These are phyloP conservation scores for Entomophthora muscae DNA, from an alignment of 371 early-diverging fungal species.

Conservation along the genomic window DNA sequence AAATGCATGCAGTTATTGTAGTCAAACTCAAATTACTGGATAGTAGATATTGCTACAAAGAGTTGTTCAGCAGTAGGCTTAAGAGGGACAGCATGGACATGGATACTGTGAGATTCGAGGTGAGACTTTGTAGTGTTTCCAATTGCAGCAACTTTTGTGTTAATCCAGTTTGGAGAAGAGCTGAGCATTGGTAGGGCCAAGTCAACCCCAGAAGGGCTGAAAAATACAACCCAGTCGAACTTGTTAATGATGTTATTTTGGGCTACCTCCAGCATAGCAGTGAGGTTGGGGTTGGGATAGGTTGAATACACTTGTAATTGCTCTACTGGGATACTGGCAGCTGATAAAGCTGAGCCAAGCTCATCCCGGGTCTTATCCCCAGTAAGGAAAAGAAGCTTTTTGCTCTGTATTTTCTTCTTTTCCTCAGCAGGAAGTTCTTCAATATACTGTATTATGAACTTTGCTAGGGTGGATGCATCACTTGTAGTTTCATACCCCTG, in stretches of 20 bases:
- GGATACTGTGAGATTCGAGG: neutral
- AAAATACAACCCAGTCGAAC: neutral
- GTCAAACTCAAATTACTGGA: too few relatives aligned
- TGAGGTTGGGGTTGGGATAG: neutral
- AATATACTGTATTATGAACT: neutral
- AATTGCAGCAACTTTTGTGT: constrained; percentile 2
- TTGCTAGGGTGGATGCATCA: neutral
- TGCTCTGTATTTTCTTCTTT: neutral
- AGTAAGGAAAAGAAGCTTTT: neutral
- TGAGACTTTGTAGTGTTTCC: constrained; percentile 1
- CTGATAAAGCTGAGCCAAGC: neutral
- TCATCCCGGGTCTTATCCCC: neutral
- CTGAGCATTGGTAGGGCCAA: neutral
- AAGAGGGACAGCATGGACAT: neutral
- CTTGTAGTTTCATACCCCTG: neutral
- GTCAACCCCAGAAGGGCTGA: neutral
- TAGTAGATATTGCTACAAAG: neutral
- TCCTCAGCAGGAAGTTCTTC: neutral
- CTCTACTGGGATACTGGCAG: neutral
- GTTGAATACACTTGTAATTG: neutral
- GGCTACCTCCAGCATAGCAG: neutral
- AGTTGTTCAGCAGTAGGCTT: neutral
- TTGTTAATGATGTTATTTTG: neutral
- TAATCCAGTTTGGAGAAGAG: neutral
- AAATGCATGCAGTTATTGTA: too few relatives aligned